These are phyloP conservation scores for Ascochyta rabiei DNA, from an alignment of 2,329 filamentous ascomycete genomes.

Conservation along the genomic window DNA sequence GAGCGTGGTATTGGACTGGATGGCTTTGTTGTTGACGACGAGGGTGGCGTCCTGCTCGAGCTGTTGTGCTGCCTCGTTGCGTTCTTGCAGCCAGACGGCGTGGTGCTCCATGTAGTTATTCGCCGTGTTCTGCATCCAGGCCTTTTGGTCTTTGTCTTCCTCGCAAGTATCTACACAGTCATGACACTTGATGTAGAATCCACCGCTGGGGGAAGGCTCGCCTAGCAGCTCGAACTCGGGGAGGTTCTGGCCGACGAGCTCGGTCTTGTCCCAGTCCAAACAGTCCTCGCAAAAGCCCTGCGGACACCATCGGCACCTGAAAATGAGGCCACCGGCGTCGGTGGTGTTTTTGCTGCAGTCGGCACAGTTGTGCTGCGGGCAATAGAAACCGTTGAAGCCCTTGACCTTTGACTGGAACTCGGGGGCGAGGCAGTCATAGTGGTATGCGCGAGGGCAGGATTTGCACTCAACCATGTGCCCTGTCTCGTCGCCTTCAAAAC, in stretches of 20 bases:
- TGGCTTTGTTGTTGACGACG: not conserved
- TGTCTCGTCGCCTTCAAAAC: slow-evolving; percentile 50
- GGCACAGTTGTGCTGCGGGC: slow-evolving; percentile 61
- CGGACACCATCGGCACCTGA: slow-evolving; percentile 62
- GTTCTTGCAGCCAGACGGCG: slow-evolving; percentile 27
- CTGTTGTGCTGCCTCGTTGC: slow-evolving; percentile 20
- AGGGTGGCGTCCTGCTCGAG: slow-evolving; percentile 18
- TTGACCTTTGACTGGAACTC: slow-evolving; percentile 52
- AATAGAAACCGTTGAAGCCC: slow-evolving; percentile 56
- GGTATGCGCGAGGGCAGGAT: slow-evolving; percentile 62
- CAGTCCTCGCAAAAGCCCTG: slow-evolving; percentile 65
- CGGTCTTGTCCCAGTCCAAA: slow-evolving; percentile 58
- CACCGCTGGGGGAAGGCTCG: slow-evolving; percentile 50
- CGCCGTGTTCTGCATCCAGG: slow-evolving; percentile 35
- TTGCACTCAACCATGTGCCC: slow-evolving; percentile 57
- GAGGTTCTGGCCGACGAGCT: slow-evolving; percentile 59
- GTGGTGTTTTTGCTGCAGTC: slow-evolving; percentile 60
- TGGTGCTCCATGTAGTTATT: slow-evolving; percentile 31
- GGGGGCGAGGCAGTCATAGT: slow-evolving; percentile 56
- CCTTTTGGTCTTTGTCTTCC: slow-evolving; percentile 26
- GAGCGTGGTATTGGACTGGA: no score
- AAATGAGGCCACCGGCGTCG: slow-evolving; percentile 57
- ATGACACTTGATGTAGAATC: slow-evolving; percentile 61
- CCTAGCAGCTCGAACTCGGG: slow-evolving; percentile 60
- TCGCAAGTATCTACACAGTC: slow-evolving; percentile 43